Percentiles rank a stretch among this genome's conserved stretches.
Evolutionary conservation across 495 filamentous ascomycete genomes (phyloP).

Genomic region (Trichoderma reesei): DNA sequence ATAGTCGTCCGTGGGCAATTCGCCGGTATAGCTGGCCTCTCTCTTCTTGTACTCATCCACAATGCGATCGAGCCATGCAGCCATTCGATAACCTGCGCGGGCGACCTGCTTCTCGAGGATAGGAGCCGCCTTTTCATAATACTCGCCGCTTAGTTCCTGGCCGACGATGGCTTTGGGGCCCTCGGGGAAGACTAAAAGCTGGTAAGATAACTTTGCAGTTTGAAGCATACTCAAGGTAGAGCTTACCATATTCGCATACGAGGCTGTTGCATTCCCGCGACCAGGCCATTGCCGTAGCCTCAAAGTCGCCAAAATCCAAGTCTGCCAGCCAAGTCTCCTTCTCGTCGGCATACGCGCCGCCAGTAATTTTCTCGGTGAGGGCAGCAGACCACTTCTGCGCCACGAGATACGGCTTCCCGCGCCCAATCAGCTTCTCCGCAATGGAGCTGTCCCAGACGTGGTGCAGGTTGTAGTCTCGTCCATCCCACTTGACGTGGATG

Average conservation of each 20-base stretch:
- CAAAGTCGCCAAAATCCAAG: conserved; percentile 39
- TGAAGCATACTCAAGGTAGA: not conserved
- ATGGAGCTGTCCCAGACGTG: conserved; percentile 56
- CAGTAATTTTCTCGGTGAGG: conserved; percentile 41
- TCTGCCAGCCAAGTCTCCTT: conserved; percentile 39
- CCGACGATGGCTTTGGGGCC: conserved; percentile 42
- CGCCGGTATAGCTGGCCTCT: not conserved
- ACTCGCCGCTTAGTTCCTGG: conserved; percentile 50
- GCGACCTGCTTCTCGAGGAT: conserved; percentile 66
- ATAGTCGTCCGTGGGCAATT: not conserved
- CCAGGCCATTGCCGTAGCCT: conserved; percentile 46
- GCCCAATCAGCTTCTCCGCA: conserved; percentile 46
- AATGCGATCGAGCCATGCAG: conserved; percentile 50
- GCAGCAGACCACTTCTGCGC: conserved; percentile 43
- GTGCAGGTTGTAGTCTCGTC: conserved; percentile 42
- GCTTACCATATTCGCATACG: conserved; percentile 47
- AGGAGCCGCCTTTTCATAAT: conserved; percentile 51
- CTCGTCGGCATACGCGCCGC: conserved; percentile 36
- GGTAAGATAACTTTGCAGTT: not conserved
- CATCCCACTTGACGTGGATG: conserved; percentile 47
- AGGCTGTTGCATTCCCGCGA: conserved; percentile 50
- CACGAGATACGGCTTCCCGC: conserved; percentile 30
- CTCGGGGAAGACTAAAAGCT: conserved; percentile 40
- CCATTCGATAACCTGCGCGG: conserved; percentile 61
- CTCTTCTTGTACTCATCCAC: conserved; percentile 19